Base-by-base conservation (phyloP, 345 rosid genomes). In the Lumnitzera littorea region DNA sequence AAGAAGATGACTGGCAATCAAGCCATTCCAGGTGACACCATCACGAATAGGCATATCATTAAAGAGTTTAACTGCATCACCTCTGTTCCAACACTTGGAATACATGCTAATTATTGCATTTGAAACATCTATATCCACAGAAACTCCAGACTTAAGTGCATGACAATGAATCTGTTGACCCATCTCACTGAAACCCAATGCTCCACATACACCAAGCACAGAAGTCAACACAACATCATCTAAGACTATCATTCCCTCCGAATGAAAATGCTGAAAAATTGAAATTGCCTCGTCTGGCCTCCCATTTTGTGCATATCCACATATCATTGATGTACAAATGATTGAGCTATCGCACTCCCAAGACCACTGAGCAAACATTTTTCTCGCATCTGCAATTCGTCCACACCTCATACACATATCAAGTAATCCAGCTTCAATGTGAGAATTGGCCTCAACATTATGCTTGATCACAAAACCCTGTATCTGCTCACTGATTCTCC, bases 401-500 rank as follows among this genome's bases (percentile, higher is more conserved):
- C 80, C 95, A 72, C 96, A 91, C 75, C 82, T 81, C 50, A 82
- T 67, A 74, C 81, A 85, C 95, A 87, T 89, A 71, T 91, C 89
- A 56, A 89, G 71, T 75, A 91, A 70, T 46, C 92, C 88, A 46
- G 88, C 74, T 58, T 80, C 83, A 61, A 87, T 80, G 67, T 56
- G 73, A 75, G 65, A 73, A 76, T 85, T 89, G 29, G 75, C 78
- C 67, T 60, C 67, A 47, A 53, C 74, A 72, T 95, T 92, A 57
- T 76, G 82, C 84, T 89, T 91, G 2, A 72, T 31, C 68, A 79
- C 57, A 64, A 89, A 82, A 41, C 86, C 98, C 23, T 89, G 96
- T 63, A 91, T 59, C 76, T 91, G 96, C 62, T 76, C 79, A 50
- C 96, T 80, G 46, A 76, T 55, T 64, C 72, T 77, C 29, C 41